These are phyloP conservation scores for Yarrowia deformans DNA, from an alignment of 805 yeast species.

Conservation along the genomic window DNA sequence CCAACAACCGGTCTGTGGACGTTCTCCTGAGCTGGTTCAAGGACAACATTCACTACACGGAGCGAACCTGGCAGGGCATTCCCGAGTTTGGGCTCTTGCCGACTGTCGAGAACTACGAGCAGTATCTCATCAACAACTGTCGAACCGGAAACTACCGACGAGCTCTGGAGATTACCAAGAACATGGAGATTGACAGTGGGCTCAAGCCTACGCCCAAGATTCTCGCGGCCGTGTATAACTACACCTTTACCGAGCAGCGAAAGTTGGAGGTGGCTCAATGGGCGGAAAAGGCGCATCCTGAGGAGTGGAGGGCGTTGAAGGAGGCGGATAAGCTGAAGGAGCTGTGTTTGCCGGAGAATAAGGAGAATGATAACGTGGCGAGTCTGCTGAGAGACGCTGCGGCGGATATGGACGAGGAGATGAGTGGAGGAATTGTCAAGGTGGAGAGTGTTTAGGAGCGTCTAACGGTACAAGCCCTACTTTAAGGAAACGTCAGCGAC, in stretches of 20 bases:
- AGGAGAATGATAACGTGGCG: conserved; percentile 48
- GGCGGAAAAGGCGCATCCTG: conserved; percentile 52
- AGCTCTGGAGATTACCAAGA: conserved; percentile 61
- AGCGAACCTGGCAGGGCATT: conserved; percentile 66
- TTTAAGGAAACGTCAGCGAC: no score
- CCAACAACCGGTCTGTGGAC: conserved; percentile 68
- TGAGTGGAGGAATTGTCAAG: conserved; percentile 26
- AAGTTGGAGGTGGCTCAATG: conserved; percentile 53
- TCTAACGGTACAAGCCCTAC: no score
- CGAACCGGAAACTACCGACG: conserved; percentile 65
- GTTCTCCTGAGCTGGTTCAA: conserved; percentile 70
- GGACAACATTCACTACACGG: conserved; percentile 52
- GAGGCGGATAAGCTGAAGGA: conserved; percentile 48
- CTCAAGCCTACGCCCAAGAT: conserved; percentile 45
- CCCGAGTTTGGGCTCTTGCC: conserved; percentile 63
- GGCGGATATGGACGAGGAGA: conserved; percentile 25
- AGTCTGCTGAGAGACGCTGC: not conserved
- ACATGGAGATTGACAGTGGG: conserved; percentile 54
- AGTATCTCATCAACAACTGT: conserved; percentile 72
- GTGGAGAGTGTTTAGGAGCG: conserved; percentile 8
- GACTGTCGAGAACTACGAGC: conserved; percentile 60
- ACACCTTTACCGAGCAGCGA: conserved; percentile 54
- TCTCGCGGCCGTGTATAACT: conserved; percentile 53
- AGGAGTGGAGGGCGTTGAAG: conserved; percentile 53
- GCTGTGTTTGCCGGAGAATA: conserved; percentile 46